Conservation (phyloP, 129 eudicot species). For the Helichrysum umbraculigerum region DNA sequence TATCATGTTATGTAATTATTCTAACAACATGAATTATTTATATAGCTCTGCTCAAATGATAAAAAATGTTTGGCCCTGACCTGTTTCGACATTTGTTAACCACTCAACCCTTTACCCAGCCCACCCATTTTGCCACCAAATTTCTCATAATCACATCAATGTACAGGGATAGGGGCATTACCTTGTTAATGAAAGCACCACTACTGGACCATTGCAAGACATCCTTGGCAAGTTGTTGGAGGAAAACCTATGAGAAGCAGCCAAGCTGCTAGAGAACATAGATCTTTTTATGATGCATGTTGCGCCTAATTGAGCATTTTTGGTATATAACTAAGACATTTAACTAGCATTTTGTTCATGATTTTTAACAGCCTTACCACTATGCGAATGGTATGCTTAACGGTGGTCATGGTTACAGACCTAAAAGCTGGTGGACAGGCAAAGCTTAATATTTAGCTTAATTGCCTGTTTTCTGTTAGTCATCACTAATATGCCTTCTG, state of each 20-base stretch:
- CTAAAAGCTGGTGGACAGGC: slow-evolving; percentile 11
- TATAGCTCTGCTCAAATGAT: too few species aligned
- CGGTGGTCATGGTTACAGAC: not conserved
- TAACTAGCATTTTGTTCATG: not conserved
- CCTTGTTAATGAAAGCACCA: slow-evolving; percentile 39
- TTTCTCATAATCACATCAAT: not conserved
- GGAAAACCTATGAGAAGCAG: slow-evolving; percentile 42
- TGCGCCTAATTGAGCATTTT: slow-evolving; percentile 38
- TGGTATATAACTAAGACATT: slow-evolving; percentile 20
- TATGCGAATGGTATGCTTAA: not conserved
- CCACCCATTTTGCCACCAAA: not conserved
- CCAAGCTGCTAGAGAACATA: slow-evolving; percentile 51
- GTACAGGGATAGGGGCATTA: slow-evolving; percentile 67
- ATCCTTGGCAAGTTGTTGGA: slow-evolving; percentile 50
- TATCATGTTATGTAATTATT: too few species aligned
- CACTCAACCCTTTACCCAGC: not conserved
- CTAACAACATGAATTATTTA: too few species aligned
- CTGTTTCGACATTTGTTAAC: not conserved
- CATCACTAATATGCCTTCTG: not conserved
- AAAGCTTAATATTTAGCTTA: not conserved
- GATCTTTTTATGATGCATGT: slow-evolving; percentile 59
- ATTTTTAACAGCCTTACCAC: not conserved
- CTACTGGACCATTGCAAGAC: slow-evolving; percentile 58
- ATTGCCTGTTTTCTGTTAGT: not conserved
- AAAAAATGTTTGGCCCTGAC: not conserved